Base-by-base conservation (phyloP, 441 rosid genomes). In the Eruca vesicaria region DNA sequence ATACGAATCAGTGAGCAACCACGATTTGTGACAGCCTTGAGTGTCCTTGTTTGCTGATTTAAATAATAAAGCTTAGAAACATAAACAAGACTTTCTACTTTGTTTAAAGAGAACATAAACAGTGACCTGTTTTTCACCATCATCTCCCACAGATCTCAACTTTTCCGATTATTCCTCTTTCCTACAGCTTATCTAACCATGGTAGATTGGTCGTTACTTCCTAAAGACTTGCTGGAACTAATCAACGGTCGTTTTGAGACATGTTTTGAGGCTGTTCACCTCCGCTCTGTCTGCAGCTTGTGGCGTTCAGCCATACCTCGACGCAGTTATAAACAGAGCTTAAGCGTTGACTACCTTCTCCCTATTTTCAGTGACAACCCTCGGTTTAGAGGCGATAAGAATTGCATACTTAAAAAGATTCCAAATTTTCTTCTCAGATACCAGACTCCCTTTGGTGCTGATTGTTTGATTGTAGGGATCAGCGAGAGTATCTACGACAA, bases 371-470 rank as follows among this genome's bases (percentile, higher is more conserved):
- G 18, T 23, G 16, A 56, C 63, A 10, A 68, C 35, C 53, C 63
- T 55, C 53, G 36, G 7, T 68, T 68, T 2, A 5, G 21, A n/a
- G 72, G 26, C 10, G 36, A 68, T 5, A 35, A 15, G 7, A 23
- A 14, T 9, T 55, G 72, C 72, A 10, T 9, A 56, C 23, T 68
- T 0, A 56, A 56, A 23, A 56, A 56, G 53, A 35, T 35, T 68
- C 72, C 52, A 10, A 19, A 35, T 9, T 69, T 55, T 2, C 11
- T 68, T 11, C 9, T 68, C 53, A 35, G 53, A 2, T 53, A 14
- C 29, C n/a, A 58, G 20, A 70, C 58, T 19, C 66, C 74, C 4
- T 70, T 70, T 28, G 74, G 43, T 31, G 31, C 2, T 43, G 74
- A 70, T 20, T 61, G 1, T 61, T 31, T 61, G 15, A 2, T 71